These are phyloP conservation scores for Forsythia viridissima DNA, from an alignment of 257 asterid species.

Conservation along the genomic window DNA sequence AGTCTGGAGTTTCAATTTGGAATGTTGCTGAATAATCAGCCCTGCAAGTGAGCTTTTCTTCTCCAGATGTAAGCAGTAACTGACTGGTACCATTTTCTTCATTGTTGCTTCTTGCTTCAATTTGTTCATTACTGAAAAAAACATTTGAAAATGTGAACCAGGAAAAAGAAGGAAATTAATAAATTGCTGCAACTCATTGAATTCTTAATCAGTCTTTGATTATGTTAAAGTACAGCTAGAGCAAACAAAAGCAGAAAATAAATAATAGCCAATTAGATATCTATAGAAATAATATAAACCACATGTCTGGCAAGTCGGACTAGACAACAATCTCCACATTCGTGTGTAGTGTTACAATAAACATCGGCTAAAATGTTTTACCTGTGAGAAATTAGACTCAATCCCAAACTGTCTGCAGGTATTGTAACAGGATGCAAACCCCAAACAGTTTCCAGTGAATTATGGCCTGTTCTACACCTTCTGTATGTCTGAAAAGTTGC, in stretches of 20 bases:
- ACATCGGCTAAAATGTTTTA: conserved; percentile 12
- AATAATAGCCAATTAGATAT: too few relatives aligned
- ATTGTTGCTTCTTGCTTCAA: conserved; percentile 32
- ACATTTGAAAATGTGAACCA: neutral
- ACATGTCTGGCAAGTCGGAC: too few relatives aligned
- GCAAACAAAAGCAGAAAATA: neutral
- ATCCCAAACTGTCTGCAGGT: conserved; percentile 57
- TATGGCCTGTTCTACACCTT: conserved; percentile 62
- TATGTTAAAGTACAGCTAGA: too few relatives aligned
- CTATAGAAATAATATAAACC: too few relatives aligned
- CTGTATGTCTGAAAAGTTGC: conserved; percentile 73
- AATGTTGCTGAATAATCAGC: conserved; percentile 47
- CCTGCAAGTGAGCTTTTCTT: conserved; percentile 40
- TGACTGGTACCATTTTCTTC: conserved; percentile 26
- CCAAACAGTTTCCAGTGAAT: conserved; percentile 73
- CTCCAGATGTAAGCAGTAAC: conserved; percentile 25
- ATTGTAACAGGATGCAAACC: conserved; percentile 71
- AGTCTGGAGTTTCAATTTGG: conserved; percentile 38
- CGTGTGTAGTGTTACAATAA: too few relatives aligned
- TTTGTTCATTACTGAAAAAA: conserved; percentile 29
- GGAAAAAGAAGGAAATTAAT: neutral
- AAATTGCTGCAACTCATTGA: neutral
- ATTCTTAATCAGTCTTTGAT: too few relatives aligned
- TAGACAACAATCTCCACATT: neutral
- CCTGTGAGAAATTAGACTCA: conserved; percentile 70